Conservation (phyloP, 306 rosid species). For the Pyrus communis region DNA sequence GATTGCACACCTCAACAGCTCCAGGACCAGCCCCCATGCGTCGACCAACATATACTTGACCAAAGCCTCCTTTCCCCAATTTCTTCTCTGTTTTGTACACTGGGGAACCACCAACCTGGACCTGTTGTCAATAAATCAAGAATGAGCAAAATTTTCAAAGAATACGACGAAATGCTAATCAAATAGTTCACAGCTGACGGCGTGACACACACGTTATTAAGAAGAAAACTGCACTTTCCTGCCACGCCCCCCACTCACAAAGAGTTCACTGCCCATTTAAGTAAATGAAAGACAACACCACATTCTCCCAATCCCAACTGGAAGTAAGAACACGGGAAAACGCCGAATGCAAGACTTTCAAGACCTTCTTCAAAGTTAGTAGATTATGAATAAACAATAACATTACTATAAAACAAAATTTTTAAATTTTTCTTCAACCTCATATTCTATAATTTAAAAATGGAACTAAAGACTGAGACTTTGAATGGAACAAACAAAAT, state of each 20-base stretch:
- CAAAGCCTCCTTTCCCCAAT: conserved; percentile 88
- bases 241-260: not conserved
- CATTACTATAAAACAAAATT: not conserved
- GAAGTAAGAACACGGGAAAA: not conserved
- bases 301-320: not conserved
- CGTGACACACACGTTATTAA: not conserved
- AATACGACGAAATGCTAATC: not conserved
- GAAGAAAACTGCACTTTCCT: not conserved
- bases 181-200: too few species aligned
- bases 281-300: not conserved
- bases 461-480: not conserved
- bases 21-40: conserved; percentile 51
- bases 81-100: conserved; percentile 33
- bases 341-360: not conserved
- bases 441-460: not conserved
- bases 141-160: not conserved
- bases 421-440: not conserved
- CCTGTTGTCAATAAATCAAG: conserved; percentile 24
- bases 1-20: conserved; percentile 57
- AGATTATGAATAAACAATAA: not conserved
- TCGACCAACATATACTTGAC: conserved; percentile 86
- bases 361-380: not conserved
- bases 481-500: not conserved
- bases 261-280: not conserved
- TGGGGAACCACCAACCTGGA: conserved; percentile 52